A percentile compares a stretch with the other conserved stretches of the same genome.
phyloP scores from a whole-genome alignment of 2,329 filamentous ascomycete species.

The Penicillium sp. region DNA sequence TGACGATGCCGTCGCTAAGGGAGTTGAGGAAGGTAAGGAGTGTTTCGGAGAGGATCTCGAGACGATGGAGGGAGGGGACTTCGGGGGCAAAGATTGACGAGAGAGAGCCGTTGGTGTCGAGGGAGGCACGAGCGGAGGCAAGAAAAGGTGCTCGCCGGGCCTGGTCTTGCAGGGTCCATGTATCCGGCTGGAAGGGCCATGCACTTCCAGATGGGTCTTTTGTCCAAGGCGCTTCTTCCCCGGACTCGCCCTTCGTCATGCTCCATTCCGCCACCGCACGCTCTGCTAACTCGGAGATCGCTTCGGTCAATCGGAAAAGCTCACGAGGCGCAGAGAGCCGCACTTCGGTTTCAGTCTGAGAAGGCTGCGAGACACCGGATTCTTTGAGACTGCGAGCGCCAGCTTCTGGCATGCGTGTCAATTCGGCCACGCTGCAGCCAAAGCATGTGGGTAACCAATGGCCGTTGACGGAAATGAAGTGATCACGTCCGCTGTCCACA shows the following conservation, averaged over 20 bases:
- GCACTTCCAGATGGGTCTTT: constrained; percentile 43
- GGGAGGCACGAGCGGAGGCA: constrained; percentile 56
- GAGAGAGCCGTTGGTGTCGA: constrained; percentile 69
- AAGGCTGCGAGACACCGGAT: constrained; percentile 28
- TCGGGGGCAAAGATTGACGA: constrained; percentile 61
- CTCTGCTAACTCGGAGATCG: constrained; percentile 61
- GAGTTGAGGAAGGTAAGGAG: constrained; percentile 71
- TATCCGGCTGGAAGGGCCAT: constrained; percentile 60
- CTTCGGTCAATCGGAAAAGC: constrained; percentile 83
- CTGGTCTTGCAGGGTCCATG: constrained; percentile 46
- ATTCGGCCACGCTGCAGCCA: constrained; percentile 79
- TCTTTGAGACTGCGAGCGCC: constrained; percentile 66
- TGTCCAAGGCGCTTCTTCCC: constrained; percentile 50
- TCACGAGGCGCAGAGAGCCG: constrained; percentile 81
- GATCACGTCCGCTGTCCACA: constrained; percentile 78
- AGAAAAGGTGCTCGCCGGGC: constrained; percentile 45
- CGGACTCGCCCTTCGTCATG: constrained; percentile 51
- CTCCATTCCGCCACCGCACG: constrained; percentile 61
- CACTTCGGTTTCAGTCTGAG: constrained; percentile 40
- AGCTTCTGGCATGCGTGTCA: constrained; percentile 77
- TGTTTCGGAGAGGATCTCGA: constrained; percentile 71
- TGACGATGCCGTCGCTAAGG: constrained; percentile 76
- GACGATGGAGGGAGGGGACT: constrained; percentile 61
- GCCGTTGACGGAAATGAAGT: constrained; percentile 80
- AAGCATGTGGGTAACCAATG: constrained; percentile 80